phyloP scores from a whole-genome alignment of 441 rosid species.

The Aleurites moluccanus region DNA sequence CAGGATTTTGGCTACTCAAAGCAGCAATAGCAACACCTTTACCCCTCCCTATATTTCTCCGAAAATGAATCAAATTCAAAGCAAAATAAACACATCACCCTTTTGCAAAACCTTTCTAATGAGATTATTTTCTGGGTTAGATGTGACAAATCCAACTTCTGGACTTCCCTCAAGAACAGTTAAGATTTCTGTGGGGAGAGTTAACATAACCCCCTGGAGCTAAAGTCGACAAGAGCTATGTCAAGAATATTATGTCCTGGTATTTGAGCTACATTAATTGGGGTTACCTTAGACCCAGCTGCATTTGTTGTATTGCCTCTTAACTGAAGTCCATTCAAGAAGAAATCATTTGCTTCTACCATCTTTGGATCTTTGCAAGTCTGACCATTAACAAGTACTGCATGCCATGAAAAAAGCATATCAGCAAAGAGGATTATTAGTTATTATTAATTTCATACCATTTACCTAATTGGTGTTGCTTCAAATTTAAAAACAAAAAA shows the following conservation, averaged over 20 bases:
- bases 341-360: slow-evolving; percentile 29
- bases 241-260: slow-evolving; percentile 37
- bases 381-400: slow-evolving; percentile 29
- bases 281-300: slow-evolving; percentile 24
- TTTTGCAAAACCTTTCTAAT: slow-evolving; percentile 20
- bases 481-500: too few relatives aligned
- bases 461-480: too few relatives aligned
- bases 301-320: slow-evolving; percentile 30
- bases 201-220: slow-evolving; percentile 30
- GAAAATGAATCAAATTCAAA: slow-evolving; percentile 42
- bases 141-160: slow-evolving; percentile 36
- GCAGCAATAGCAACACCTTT: slow-evolving; percentile 35
- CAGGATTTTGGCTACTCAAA: slow-evolving; percentile 45
- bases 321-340: slow-evolving; percentile 22
- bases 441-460: too few relatives aligned
- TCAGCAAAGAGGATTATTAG: too few relatives aligned
- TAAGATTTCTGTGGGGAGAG: slow-evolving; percentile 39
- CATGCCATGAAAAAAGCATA: neutral
- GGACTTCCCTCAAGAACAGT: slow-evolving; percentile 29
- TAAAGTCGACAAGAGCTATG: slow-evolving; percentile 29
- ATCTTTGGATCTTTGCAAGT: slow-evolving; percentile 31
- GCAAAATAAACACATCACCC: slow-evolving; percentile 49
- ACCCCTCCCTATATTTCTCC: slow-evolving; percentile 14
- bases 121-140: slow-evolving; percentile 33
- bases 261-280: slow-evolving; percentile 16